These are phyloP conservation scores for Crepidotus variabilis DNA, from an alignment of 768 basidiomycete genomes.

Conservation along the genomic window DNA sequence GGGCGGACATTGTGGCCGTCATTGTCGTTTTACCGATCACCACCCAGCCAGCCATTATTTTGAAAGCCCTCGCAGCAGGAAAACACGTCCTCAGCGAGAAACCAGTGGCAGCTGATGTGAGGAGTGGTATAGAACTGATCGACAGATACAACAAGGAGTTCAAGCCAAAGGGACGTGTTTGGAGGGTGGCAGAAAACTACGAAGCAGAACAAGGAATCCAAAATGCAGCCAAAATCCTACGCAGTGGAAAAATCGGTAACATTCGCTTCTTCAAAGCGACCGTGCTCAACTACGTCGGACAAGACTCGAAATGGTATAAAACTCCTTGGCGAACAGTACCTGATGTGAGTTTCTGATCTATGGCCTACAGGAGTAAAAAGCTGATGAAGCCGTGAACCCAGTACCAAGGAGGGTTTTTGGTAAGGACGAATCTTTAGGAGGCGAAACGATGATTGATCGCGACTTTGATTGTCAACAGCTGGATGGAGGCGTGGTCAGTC, in stretches of 20 bases:
- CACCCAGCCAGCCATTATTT: conserved; percentile 63
- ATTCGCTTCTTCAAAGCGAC: conserved; percentile 63
- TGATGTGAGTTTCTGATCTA: conserved; percentile 46
- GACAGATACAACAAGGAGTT: conserved; percentile 60
- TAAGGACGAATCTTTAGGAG: conserved; percentile 30
- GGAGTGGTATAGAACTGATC: conserved; percentile 60
- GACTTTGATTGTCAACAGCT: conserved; percentile 37
- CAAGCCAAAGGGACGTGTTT: conserved; percentile 65
- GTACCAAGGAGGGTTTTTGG: conserved; percentile 83
- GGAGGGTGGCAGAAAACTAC: conserved; percentile 80
- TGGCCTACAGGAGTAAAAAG: conserved; percentile 8
- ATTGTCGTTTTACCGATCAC: conserved; percentile 78
- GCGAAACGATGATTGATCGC: background rate
- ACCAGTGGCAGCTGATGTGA: conserved; percentile 73
- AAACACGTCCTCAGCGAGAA: conserved; percentile 92
- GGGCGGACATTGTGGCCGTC: conserved; percentile 69
- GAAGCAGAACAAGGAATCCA: conserved; percentile 63
- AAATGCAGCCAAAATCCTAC: conserved; percentile 44
- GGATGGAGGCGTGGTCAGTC: conserved; percentile 73
- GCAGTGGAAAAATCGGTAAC: conserved; percentile 64
- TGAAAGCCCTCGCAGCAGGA: conserved; percentile 62
- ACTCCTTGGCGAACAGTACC: conserved; percentile 83
- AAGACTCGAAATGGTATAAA: conserved; percentile 72
- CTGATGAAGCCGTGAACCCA: conserved; percentile 20
- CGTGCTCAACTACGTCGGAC: conserved; percentile 49